These are phyloP conservation scores for Termitomyces bulborhizus DNA, from an alignment of 768 basidiomycete genomes.

Conservation along the genomic window DNA sequence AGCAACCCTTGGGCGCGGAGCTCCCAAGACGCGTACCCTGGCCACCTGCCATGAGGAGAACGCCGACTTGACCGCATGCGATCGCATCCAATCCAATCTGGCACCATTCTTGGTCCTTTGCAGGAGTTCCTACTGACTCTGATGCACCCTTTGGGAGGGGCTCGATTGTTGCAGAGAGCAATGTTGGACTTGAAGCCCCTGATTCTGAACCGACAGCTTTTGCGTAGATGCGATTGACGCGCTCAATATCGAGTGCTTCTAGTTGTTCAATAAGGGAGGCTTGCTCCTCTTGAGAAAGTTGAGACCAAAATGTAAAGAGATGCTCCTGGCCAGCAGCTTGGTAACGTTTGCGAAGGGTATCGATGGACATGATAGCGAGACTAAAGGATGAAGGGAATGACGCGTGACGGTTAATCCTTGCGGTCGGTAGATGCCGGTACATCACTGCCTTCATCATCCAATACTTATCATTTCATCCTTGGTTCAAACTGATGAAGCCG, in stretches of 20 bases:
- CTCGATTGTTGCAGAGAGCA: conserved; percentile 42
- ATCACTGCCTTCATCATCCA: not conserved
- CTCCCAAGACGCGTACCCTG: conserved; percentile 95
- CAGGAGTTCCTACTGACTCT: conserved; percentile 51
- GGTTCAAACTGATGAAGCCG: not conserved
- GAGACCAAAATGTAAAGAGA: conserved; percentile 82
- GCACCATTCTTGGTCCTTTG: conserved; percentile 71
- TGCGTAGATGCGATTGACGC: conserved; percentile 84
- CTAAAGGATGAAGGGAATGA: not conserved
- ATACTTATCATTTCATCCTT: not conserved
- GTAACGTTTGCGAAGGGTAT: conserved; percentile 58
- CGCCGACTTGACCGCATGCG: conserved; percentile 79
- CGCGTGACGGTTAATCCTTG: not conserved
- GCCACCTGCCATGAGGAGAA: conserved; percentile 95
- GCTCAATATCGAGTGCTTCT: conserved; percentile 74
- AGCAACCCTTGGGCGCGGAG: conserved; percentile 93
- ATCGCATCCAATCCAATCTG: conserved; percentile 75
- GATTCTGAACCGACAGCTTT: conserved; percentile 69
- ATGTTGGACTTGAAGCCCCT: conserved; percentile 29
- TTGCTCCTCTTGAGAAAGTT: conserved; percentile 61
- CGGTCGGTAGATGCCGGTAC: conserved; percentile 16
- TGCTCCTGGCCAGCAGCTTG: conserved; percentile 82
- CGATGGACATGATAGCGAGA: conserved; percentile 45
- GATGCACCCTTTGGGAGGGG: conserved; percentile 78
- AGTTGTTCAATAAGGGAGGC: conserved; percentile 64